Evolutionary conservation across 1,284 basidiomycete genomes (phyloP), one percentile per base, ranked within the genome.

Genomic region (Inonotus hispidus): DNA sequence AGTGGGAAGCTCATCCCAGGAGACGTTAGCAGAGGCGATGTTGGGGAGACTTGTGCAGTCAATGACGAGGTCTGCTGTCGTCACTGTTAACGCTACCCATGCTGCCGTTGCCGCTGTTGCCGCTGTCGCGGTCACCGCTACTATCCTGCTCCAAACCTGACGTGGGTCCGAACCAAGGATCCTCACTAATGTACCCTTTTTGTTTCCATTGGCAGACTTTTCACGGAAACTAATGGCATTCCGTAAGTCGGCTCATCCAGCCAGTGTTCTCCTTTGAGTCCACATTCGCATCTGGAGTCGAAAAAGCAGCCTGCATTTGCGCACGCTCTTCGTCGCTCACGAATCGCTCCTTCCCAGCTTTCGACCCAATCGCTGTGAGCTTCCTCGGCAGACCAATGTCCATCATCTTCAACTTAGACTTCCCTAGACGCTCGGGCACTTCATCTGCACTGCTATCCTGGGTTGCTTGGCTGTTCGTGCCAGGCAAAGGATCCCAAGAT

Each of bases 401-500:
- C 41, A 43, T 43, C 62, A 74, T 71, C 57, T 69, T 70, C 54
- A 68, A 58, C 38, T 41, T 14, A 19, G 32, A 45, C 32, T 21
- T 43, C 16, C 11, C 11, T n/a, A 16, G 7, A 2, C 8, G 11
- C 43, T 32, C 14, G 29, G 50, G 14, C 21, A 5, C 29, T 32
- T 41, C 37, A 53, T 37, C 27, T 13, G 69, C 63, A n/a, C 68
- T 63, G 16, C 68, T 72, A 25, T 76, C 43, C 19, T 41, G 56
- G 21, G 47, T 25, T 19, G 53, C 16, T 8, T 32, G 32, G 8
- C 8, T 32, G 25, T 35, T 53, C 10, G 59, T 70, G 50, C 74
- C 76, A 63, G 82, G 75, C 67, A 81, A 77, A 58, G 75, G 79
- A 59, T 81, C 79, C 79, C 81, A 84, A 55, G 77, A 78, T 66